Percentiles rank a stretch among this genome's conserved stretches.
phyloP scores from a whole-genome alignment of 352 stramenopile genomes.

The Stramenopiles sp. region DNA sequence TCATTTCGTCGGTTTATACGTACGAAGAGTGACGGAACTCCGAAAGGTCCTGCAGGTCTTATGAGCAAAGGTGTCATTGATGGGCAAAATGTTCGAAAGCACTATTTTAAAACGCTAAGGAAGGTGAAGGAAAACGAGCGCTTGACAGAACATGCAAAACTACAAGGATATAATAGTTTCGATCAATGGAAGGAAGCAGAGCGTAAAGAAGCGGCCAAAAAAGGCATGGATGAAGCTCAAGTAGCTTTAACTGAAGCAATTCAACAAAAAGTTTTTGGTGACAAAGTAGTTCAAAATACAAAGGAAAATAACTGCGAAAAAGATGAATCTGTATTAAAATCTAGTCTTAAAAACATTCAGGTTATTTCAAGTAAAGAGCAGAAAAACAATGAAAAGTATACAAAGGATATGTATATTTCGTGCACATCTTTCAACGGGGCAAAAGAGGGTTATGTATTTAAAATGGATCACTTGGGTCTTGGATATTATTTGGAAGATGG shows the following conservation, averaged over 20 bases:
- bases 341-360: not conserved
- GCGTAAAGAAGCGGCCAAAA: not conserved
- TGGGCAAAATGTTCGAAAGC: not conserved
- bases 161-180: not conserved
- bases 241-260: not conserved
- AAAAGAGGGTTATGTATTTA: not conserved
- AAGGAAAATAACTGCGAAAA: not conserved
- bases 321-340: not conserved
- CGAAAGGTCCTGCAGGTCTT: too few relatives aligned
- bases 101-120: not conserved
- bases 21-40: too few relatives aligned
- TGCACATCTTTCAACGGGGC: not conserved
- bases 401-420: not conserved
- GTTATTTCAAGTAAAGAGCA: not conserved
- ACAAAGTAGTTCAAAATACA: too few relatives aligned
- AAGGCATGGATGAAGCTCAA: not conserved
- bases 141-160: not conserved
- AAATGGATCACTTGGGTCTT: not conserved
- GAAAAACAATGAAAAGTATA: not conserved
- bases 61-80: not conserved
- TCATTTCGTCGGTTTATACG: too few relatives aligned
- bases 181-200: not conserved
- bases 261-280: not conserved
- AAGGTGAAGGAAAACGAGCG: not conserved
- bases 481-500: not conserved